A percentile compares a stretch with the other conserved stretches of the same genome.
Conservation (phyloP, 2,329 filamentous ascomycete genomes). For the Zymoseptoria passerinii region DNA sequence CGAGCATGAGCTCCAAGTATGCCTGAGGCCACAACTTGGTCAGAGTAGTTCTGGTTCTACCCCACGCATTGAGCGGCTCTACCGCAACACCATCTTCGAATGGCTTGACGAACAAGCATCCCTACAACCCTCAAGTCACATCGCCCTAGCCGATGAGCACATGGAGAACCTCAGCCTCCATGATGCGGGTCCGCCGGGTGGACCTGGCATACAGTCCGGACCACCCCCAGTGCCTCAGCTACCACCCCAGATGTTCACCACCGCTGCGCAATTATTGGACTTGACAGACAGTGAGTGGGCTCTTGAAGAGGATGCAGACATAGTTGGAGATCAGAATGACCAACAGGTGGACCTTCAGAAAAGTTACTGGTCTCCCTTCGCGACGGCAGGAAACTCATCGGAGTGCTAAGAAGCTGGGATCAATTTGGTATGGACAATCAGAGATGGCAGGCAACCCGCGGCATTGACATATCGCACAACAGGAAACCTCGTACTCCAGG, state of each 20-base stretch:
- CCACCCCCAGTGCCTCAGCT: slow-evolving; percentile 51
- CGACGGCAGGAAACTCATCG: slow-evolving; percentile 88
- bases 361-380: slow-evolving; percentile 88
- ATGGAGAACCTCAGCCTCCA: slow-evolving; percentile 30
- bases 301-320: slow-evolving; percentile 25
- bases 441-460: background rate
- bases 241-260: slow-evolving; percentile 92
- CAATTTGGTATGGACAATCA: slow-evolving; percentile 66
- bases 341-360: slow-evolving; percentile 49
- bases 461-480: slow-evolving; percentile 3
- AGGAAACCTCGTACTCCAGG: slow-evolving; percentile 94
- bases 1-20: background rate
- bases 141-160: slow-evolving; percentile 11
- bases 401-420: slow-evolving; percentile 90
- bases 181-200: slow-evolving; percentile 23
- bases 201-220: slow-evolving; percentile 13
- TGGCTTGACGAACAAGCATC: slow-evolving; percentile 7
- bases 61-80: background rate
- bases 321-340: slow-evolving; percentile 2
- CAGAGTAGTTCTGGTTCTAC: background rate
- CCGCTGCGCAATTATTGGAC: slow-evolving; percentile 88
- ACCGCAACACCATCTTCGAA: slow-evolving; percentile 1
- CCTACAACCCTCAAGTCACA: background rate
- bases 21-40: background rate
- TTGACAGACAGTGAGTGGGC: slow-evolving; percentile 77